These are phyloP conservation scores for Diaporthe sp. DNA, from an alignment of 2,329 filamentous ascomycete genomes.

Conservation along the genomic window DNA sequence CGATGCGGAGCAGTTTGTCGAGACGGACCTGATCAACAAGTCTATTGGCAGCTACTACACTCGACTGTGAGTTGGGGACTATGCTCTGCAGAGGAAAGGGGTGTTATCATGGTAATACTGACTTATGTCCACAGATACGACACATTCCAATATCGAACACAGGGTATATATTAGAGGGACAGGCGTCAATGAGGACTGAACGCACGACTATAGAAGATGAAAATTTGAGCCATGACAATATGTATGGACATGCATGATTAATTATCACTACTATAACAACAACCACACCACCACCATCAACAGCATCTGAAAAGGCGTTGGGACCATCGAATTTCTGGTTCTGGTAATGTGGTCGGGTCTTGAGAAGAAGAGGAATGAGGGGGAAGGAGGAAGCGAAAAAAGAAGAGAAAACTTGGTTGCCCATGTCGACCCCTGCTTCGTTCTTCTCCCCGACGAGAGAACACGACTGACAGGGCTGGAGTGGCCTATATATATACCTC, in stretches of 20 bases:
- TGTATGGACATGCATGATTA: slow-evolving; percentile 15
- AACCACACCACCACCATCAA: slow-evolving; percentile 5
- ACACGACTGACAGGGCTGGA: neutral
- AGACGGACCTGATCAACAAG: slow-evolving; percentile 84
- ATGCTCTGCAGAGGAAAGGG: no score
- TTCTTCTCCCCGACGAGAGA: neutral
- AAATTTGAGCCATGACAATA: slow-evolving; percentile 5
- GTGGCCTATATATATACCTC: neutral
- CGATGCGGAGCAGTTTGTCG: slow-evolving; percentile 85
- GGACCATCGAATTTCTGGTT: slow-evolving; percentile 23
- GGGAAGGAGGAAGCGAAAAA: neutral
- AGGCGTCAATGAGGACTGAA: slow-evolving; percentile 19
- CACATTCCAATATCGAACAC: slow-evolving; percentile 89
- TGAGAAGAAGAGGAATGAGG: neutral
- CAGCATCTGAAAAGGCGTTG: slow-evolving; percentile 41
- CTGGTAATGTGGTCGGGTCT: neutral
- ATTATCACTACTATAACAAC: slow-evolving; percentile 18
- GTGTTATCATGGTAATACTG: neutral
- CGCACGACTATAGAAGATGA: slow-evolving; percentile 32
- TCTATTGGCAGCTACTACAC: slow-evolving; percentile 90
- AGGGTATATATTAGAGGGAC: slow-evolving; percentile 81
- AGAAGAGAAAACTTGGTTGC: neutral
- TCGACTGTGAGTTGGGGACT: slow-evolving; percentile 73
- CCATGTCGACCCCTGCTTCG: neutral
- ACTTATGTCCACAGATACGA: slow-evolving; percentile 71